Conservation (phyloP, 768 basidiomycete species). For the Austroboletus eburneus region DNA sequence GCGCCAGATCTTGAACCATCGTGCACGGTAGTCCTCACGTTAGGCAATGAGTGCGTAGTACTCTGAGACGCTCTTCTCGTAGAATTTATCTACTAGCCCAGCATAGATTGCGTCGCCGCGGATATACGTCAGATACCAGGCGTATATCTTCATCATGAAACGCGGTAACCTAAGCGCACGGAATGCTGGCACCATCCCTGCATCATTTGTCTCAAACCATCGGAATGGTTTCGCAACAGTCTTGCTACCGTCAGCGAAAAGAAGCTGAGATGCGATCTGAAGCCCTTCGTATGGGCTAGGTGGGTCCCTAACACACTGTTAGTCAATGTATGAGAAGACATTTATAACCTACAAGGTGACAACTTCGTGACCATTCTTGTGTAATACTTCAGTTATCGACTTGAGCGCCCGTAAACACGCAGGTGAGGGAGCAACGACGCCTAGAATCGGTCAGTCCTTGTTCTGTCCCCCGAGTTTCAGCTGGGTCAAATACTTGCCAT, state of each 20-base stretch:
- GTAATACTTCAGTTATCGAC: conserved; percentile 41
- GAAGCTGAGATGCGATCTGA: conserved; percentile 47
- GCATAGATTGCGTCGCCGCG: conserved; percentile 51
- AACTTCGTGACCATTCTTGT: conserved; percentile 46
- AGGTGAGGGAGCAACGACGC: conserved; percentile 54
- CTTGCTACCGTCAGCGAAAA: conserved; percentile 49
- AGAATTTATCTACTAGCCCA: conserved; percentile 45
- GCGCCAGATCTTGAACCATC: conserved; percentile 38
- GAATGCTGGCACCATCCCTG: conserved; percentile 40
- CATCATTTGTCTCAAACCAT: conserved; percentile 44
- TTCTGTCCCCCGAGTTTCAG: background rate
- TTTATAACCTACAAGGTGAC: conserved; percentile 55
- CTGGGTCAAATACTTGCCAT: conserved; percentile 36
- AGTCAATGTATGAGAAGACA: too few relatives aligned
- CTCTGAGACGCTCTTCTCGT: conserved; percentile 48
- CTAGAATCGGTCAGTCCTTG: conserved; percentile 28
- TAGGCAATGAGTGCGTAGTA: conserved; percentile 46
- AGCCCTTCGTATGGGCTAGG: conserved; percentile 51
- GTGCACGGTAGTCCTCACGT: conserved; percentile 39
- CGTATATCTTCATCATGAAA: conserved; percentile 44
- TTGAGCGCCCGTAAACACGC: conserved; percentile 54
- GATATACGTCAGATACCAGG: conserved; percentile 50
- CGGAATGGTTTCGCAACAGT: conserved; percentile 33
- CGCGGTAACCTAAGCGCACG: conserved; percentile 43
- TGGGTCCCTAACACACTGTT: conserved; percentile 16